Base-by-base conservation (phyloP, 2,329 filamentous ascomycete genomes). In the Colletotrichum trifolii region DNA sequence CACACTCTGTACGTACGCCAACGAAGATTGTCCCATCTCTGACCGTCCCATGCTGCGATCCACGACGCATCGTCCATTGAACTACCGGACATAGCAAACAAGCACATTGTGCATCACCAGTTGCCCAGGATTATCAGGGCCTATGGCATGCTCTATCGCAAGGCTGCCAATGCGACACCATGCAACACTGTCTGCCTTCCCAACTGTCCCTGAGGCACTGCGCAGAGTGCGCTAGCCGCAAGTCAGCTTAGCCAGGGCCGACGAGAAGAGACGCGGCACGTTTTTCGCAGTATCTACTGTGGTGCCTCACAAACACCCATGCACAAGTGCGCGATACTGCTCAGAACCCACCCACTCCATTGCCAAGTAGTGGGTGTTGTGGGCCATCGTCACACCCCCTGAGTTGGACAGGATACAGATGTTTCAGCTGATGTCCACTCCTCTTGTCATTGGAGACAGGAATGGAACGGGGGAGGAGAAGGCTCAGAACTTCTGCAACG, bases 351-450 rank as follows among this genome's bases (percentile, higher is more conserved):
- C 2, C 17, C 17, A 17, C 17, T 17, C 17, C 17, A 25, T 25
- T 25, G 25, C 25, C 25, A 25, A 25, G 25, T 25, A 5, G 38
- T 45, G 43, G 61, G 35, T 45, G n/a, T 34, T 13, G 59, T 15
- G 40, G 60, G 54, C 34, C 64, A 36, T 17, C 2, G n/a, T 46
- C 11, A 10, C 47, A 46, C 57, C 43, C 38, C 43, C 54, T 25
- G 25, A 25, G 25, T 3, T 25, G 25, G 54, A 58, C 47, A 64
- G 47, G 60, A 54, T 60, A 54, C 54, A 62, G 60, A 55, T 66
- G 64, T 66, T 66, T 66, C 64, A 66, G 64, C 64, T 64, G 64
- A 66, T 66, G 60, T 66, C 64, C 53, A 64, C 64, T 60, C 54
- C 43, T 64, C 64, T 64, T 60, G 60, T 64, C 64, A 55, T 54